These are phyloP conservation scores for Colletotrichum orbiculare DNA, from an alignment of 2,329 filamentous ascomycete genomes.

Conservation along the genomic window DNA sequence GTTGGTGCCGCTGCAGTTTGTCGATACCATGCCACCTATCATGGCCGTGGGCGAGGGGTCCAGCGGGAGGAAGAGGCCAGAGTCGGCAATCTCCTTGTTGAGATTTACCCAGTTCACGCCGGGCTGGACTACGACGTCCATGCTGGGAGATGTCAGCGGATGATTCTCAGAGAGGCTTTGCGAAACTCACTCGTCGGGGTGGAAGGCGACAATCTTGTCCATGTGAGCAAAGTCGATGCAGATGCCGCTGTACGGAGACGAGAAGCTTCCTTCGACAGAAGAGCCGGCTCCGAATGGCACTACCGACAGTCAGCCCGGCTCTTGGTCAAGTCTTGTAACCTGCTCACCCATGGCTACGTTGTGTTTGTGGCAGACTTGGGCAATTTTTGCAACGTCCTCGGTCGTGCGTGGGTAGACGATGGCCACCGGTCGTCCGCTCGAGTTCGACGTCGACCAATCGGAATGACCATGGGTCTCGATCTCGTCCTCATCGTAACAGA, in stretches of 20 bases:
- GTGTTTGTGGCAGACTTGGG: conserved; percentile 69
- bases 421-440: conserved; percentile 70
- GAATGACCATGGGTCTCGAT: conserved; percentile 74
- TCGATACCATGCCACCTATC: conserved; percentile 72
- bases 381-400: conserved; percentile 72
- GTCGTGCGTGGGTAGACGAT: conserved; percentile 74
- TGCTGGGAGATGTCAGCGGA: conserved; percentile 39
- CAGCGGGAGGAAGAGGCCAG: conserved; percentile 75
- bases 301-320: background rate
- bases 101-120: conserved; percentile 75
- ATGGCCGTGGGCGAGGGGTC: conserved; percentile 73
- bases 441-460: conserved; percentile 77
- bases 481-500: conserved; percentile 73
- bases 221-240: conserved; percentile 77
- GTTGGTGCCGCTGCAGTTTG: conserved; percentile 73
- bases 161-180: accelerated
- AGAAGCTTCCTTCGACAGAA: conserved; percentile 78
- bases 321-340: background rate
- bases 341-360: conserved; percentile 70
- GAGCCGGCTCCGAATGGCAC: conserved; percentile 79
- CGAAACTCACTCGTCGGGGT: conserved; percentile 62
- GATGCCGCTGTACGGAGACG: conserved; percentile 73
- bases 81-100: conserved; percentile 71
- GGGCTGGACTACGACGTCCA: conserved; percentile 79
- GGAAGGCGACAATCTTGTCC: conserved; percentile 72